These are phyloP conservation scores for Penicillium coffeae DNA, from an alignment of 495 filamentous ascomycete genomes.

Conservation along the genomic window DNA sequence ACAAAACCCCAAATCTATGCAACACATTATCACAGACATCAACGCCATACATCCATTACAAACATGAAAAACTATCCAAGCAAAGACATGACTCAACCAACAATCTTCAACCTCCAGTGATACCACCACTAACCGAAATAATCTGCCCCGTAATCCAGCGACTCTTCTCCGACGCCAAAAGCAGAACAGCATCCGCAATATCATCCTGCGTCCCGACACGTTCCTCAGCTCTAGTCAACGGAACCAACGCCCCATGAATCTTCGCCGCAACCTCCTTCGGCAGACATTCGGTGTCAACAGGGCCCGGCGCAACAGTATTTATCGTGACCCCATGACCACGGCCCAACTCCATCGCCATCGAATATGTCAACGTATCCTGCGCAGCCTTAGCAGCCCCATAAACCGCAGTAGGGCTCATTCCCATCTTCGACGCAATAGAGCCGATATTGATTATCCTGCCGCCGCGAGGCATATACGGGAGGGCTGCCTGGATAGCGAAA, in stretches of 20 bases:
- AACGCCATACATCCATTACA: too few relatives aligned
- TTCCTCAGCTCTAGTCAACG: slow-evolving; percentile 26
- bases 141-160: slow-evolving; percentile 50
- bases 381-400: slow-evolving; percentile 35
- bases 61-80: too few relatives aligned
- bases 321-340: slow-evolving; percentile 30
- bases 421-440: slow-evolving; percentile 32
- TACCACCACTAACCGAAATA: slow-evolving; percentile 45
- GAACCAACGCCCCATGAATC: slow-evolving; percentile 12
- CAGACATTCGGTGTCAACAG: slow-evolving; percentile 32
- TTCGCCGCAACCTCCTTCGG: slow-evolving; percentile 24
- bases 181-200: slow-evolving; percentile 44
- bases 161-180: slow-evolving; percentile 46
- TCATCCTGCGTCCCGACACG: slow-evolving; percentile 32
- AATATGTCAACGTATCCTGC: slow-evolving; percentile 26
- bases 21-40: background rate
- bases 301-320: slow-evolving; percentile 35
- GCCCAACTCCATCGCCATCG: slow-evolving; percentile 32
- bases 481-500: slow-evolving; percentile 35
- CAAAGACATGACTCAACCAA: too few relatives aligned
- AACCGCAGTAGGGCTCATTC: slow-evolving; percentile 17
- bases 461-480: slow-evolving; percentile 38
- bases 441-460: slow-evolving; percentile 47
- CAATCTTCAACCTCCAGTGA: slow-evolving; percentile 8
- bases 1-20: background rate